A percentile compares a stretch with the other conserved stretches of the same genome.
Conservation (phyloP, 345 rosid genomes). For the Crucihimalaya himalaica region DNA sequence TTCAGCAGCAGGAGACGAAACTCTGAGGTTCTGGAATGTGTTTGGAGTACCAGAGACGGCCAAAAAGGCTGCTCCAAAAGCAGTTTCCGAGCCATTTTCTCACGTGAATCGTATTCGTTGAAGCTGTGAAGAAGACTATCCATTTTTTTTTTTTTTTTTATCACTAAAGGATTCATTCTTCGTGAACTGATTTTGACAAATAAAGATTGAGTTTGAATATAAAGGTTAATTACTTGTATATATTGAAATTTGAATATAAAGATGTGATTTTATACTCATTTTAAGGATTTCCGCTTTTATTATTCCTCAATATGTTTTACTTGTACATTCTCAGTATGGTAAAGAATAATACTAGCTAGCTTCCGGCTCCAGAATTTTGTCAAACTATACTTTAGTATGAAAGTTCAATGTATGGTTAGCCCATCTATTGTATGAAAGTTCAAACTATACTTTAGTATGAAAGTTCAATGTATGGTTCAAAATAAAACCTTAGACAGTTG, state of each 20-base stretch:
- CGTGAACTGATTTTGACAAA: slow-evolving; percentile 1
- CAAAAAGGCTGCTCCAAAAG: slow-evolving; percentile 45
- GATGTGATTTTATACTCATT: background rate
- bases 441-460: too few relatives aligned
- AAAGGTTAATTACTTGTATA: background rate
- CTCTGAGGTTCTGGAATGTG: slow-evolving; percentile 71
- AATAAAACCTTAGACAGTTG: too few relatives aligned
- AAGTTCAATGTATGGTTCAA: too few relatives aligned
- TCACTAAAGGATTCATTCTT: slow-evolving; percentile 9
- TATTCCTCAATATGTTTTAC: background rate
- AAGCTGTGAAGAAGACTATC: slow-evolving; percentile 23
- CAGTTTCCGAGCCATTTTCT: slow-evolving; percentile 57
- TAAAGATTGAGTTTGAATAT: background rate
- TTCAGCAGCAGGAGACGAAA: slow-evolving; percentile 79
- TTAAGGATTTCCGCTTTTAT: background rate
- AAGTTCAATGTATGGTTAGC: too few relatives aligned
- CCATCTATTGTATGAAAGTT: too few relatives aligned
- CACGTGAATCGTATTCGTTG: slow-evolving; percentile 56
- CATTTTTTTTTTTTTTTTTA: too few relatives aligned
- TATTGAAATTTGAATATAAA: background rate
- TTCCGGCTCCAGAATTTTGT: too few relatives aligned
- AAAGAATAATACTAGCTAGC: too few relatives aligned
- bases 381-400: too few relatives aligned
- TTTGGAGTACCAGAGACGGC: slow-evolving; percentile 56
- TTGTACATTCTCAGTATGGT: background rate